Conservation (phyloP, 129 eudicot genomes). For the Heracleum sosnowskyi region DNA sequence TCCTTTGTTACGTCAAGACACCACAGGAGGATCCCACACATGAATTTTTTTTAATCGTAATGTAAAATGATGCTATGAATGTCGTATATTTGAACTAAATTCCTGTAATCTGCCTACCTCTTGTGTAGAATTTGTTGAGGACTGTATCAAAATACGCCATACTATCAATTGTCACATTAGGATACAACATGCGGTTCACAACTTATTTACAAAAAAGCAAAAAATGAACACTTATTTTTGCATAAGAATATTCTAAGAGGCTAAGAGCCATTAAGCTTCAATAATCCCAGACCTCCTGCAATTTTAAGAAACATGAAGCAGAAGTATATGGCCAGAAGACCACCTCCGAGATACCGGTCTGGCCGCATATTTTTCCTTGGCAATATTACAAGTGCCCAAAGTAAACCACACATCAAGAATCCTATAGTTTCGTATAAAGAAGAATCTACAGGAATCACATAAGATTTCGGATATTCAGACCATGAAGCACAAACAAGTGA, state of each 20-base stretch:
- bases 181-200: not conserved
- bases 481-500: conserved; percentile 52
- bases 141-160: not conserved
- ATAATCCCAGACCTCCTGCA: conserved; percentile 40
- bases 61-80: not conserved
- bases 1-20: conserved; percentile 4
- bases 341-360: conserved; percentile 49
- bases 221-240: not conserved
- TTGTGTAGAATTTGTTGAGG: not conserved
- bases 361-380: conserved; percentile 49
- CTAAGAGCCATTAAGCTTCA: conserved; percentile 7
- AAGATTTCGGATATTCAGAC: conserved; percentile 40
- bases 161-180: not conserved
- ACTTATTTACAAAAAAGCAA: not conserved
- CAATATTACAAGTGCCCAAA: conserved; percentile 74
- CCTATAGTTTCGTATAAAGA: conserved; percentile 42
- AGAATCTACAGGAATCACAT: conserved; percentile 35
- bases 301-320: conserved; percentile 51
- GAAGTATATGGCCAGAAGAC: conserved; percentile 53
- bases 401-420: conserved; percentile 50
- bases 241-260: not conserved
- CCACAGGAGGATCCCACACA: not conserved
- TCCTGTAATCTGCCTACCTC: not conserved
- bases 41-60: not conserved
- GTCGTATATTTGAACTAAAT: not conserved